phyloP scores from a whole-genome alignment of 169 alveolate genomes.

The Cryptosporidium baileyi region DNA sequence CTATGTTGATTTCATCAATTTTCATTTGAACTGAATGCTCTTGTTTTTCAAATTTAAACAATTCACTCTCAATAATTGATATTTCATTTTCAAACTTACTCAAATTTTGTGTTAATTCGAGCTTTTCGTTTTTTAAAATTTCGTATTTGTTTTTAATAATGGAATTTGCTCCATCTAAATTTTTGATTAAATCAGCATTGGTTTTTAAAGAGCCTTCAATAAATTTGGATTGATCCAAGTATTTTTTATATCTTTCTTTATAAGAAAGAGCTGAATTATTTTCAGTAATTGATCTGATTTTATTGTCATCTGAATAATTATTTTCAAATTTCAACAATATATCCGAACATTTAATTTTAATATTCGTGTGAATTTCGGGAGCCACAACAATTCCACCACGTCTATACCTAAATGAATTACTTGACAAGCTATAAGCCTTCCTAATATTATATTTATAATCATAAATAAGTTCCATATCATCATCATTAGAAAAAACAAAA shows the following conservation, averaged over 20 bases:
- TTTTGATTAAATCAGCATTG: too few relatives aligned
- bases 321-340: too few relatives aligned
- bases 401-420: constrained; percentile 28
- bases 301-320: too few relatives aligned
- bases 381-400: constrained; percentile 63
- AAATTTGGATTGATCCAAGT: too few relatives aligned
- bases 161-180: not conserved
- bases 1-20: constrained; percentile 6
- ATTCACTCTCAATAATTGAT: not conserved
- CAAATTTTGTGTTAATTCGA: too few relatives aligned
- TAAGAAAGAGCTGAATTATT: too few relatives aligned
- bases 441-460: constrained; percentile 39
- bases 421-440: constrained; percentile 33
- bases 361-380: constrained; percentile 22
- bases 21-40: constrained; percentile 4
- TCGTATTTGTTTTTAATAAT: not conserved
- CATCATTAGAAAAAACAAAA: constrained; percentile 27
- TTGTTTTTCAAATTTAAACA: constrained; percentile 4
- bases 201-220: not conserved
- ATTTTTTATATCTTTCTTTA: too few relatives aligned
- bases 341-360: too few relatives aligned
- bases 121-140: constrained; percentile 6
- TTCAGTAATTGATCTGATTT: too few relatives aligned
- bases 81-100: not conserved
- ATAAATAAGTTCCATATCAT: constrained; percentile 56